Evolutionary conservation across 148 eudicot species (phyloP).

Genomic region (Rhododendron ferrugineum): DNA sequence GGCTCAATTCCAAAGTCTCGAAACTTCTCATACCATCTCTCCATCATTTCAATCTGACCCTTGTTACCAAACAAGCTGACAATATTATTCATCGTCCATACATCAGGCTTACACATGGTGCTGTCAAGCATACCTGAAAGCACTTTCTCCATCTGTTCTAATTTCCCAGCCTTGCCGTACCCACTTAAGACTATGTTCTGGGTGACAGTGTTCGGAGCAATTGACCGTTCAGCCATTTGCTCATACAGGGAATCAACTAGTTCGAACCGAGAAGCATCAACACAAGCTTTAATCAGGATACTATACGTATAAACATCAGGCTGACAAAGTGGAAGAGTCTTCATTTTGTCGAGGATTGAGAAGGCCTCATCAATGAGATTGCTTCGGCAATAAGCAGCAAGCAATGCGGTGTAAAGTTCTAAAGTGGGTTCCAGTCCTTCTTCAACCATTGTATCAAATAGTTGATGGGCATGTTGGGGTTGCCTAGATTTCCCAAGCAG

Average conservation of each 20-base stretch:
- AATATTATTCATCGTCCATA: conserved; percentile 97
- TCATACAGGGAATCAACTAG: conserved; percentile 64
- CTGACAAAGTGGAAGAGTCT: conserved; percentile 72
- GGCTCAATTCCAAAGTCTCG: conserved; percentile 86
- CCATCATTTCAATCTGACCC: conserved; percentile 92
- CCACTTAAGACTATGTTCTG: conserved; percentile 81
- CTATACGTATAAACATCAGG: conserved; percentile 91
- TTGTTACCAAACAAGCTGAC: conserved; percentile 79
- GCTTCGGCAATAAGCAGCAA: conserved; percentile 82
- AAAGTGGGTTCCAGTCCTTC: conserved; percentile 73
- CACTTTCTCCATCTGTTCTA: conserved; percentile 81
- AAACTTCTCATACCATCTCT: conserved; percentile 91
- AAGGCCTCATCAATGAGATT: conserved; percentile 59
- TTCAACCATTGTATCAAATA: conserved; percentile 71
- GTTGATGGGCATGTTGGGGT: conserved; percentile 65
- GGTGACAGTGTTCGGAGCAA: conserved; percentile 83
- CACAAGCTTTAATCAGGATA: conserved; percentile 79
- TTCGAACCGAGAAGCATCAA: conserved; percentile 61
- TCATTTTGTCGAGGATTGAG: conserved; percentile 61
- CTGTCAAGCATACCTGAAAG: conserved; percentile 72
- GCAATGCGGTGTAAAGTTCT: conserved; percentile 76
- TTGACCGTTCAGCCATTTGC: conserved; percentile 59
- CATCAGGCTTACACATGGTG: conserved; percentile 61
- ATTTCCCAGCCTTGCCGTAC: conserved; percentile 77
- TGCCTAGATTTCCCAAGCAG: conserved; percentile 84